Evolutionary conservation across 768 basidiomycete genomes (phyloP).

Genomic region (Tricholomella constricta): DNA sequence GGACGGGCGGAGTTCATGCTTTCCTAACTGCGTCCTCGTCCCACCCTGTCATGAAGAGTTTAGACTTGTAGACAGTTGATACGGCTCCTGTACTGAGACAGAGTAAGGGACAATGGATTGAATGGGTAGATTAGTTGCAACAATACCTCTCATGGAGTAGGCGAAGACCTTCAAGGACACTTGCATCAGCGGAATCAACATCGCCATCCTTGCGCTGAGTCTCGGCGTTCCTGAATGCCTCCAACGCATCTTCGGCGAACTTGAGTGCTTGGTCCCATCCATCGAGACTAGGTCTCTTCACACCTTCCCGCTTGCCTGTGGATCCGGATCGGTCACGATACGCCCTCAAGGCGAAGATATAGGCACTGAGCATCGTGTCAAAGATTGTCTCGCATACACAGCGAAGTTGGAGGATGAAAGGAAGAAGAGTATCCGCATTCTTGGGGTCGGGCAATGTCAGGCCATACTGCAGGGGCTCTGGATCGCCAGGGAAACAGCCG

Average conservation of each 20-base stretch:
- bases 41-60: conserved; percentile 21
- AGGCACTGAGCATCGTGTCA: conserved; percentile 17
- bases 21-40: conserved; percentile 17
- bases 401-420: conserved; percentile 26
- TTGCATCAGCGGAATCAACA: conserved; percentile 18
- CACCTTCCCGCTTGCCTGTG: background rate
- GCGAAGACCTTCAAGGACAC: conserved; percentile 8
- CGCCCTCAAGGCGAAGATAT: conserved; percentile 21
- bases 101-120: conserved; percentile 16
- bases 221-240: conserved; percentile 21
- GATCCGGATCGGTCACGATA: conserved; percentile 11
- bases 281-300: background rate
- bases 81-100: conserved; percentile 17
- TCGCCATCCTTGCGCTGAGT: conserved; percentile 16
- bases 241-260: conserved; percentile 19
- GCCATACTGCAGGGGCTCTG: conserved; percentile 20
- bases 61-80: conserved; percentile 12
- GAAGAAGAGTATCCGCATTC: conserved; percentile 9
- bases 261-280: conserved; percentile 16
- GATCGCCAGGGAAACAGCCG: conserved; percentile 26
- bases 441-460: conserved; percentile 20
- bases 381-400: conserved; percentile 17
- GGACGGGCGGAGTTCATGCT: conserved; percentile 19
- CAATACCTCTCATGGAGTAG: conserved; percentile 17
- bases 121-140: conserved; percentile 5